phyloP scores from a whole-genome alignment of 805 yeast species.

The Lipomyces japonicus region DNA sequence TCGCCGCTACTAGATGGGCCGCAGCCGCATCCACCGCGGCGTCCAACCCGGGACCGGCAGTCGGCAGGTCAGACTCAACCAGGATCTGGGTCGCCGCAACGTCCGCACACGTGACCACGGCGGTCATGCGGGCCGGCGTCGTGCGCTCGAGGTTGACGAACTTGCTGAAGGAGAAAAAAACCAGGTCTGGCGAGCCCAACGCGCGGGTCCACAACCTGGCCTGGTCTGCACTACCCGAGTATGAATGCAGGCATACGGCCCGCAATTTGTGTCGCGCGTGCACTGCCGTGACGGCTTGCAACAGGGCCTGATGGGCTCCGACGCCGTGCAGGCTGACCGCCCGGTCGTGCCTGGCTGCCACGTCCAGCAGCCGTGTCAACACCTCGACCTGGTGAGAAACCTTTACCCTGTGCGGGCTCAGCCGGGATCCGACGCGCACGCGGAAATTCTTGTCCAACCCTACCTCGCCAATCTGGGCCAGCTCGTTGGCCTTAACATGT shows the following conservation, averaged over 20 bases:
- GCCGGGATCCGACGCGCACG: constrained; percentile 40
- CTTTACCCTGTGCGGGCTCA: constrained; percentile 50
- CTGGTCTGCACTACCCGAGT: constrained; percentile 76
- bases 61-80: no score
- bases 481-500: constrained; percentile 36
- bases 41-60: no score
- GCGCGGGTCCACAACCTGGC: constrained; percentile 44
- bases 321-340: constrained; percentile 83
- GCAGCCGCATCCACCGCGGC: no score
- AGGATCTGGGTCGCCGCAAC: no score
- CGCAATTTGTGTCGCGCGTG: constrained; percentile 26
- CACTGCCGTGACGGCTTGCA: constrained; percentile 13
- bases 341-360: constrained; percentile 49
- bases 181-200: neutral
- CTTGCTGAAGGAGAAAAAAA: neutral
- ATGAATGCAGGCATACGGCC: constrained; percentile 71
- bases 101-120: no score
- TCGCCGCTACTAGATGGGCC: no score
- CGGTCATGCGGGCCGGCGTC: no score
- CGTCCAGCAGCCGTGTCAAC: constrained; percentile 47
- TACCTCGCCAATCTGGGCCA: constrained; percentile 76
- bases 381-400: constrained; percentile 64
- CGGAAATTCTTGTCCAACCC: constrained; percentile 80
- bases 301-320: constrained; percentile 63
- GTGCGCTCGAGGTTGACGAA: no score